phyloP scores from a whole-genome alignment of 2,329 filamentous ascomycete species.

The Sordariomycetes sp. region DNA sequence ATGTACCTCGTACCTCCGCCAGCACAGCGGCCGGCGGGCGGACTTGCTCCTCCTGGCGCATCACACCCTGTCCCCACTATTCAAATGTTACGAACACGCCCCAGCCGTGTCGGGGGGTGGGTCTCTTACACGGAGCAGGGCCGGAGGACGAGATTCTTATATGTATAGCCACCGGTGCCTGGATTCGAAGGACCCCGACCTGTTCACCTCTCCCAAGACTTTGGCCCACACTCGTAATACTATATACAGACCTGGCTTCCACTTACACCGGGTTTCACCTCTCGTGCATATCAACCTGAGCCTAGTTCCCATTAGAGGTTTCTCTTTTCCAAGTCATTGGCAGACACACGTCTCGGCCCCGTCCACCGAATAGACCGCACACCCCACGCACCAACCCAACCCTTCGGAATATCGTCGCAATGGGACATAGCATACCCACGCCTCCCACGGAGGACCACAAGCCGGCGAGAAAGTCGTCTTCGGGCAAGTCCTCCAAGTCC shows the following conservation, averaged over 20 bases:
- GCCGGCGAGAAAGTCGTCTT: constrained; percentile 2
- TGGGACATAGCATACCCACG: constrained; percentile 5
- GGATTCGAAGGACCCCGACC: no score
- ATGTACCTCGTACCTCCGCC: background rate
- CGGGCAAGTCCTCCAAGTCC: background rate
- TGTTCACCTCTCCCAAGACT: no score
- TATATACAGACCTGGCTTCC: background rate
- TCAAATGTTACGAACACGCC: no score
- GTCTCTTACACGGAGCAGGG: no score
- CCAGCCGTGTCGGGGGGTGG: no score
- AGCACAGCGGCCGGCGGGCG: no score
- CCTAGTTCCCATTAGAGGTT: background rate
- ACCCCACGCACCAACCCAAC: background rate
- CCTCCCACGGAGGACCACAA: constrained; percentile 5
- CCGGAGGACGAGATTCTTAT: no score
- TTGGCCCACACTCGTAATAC: background rate
- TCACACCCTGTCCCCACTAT: no score
- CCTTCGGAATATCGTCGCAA: background rate
- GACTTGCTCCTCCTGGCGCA: no score
- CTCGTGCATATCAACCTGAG: background rate
- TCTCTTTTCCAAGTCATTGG: background rate
- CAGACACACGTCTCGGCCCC: background rate
- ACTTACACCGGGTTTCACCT: background rate
- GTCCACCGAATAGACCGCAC: background rate
- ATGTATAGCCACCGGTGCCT: background rate